Evolutionary conservation across 192 early-diverging fungal species (phyloP).

Genomic region (Spinellus fusiger): DNA sequence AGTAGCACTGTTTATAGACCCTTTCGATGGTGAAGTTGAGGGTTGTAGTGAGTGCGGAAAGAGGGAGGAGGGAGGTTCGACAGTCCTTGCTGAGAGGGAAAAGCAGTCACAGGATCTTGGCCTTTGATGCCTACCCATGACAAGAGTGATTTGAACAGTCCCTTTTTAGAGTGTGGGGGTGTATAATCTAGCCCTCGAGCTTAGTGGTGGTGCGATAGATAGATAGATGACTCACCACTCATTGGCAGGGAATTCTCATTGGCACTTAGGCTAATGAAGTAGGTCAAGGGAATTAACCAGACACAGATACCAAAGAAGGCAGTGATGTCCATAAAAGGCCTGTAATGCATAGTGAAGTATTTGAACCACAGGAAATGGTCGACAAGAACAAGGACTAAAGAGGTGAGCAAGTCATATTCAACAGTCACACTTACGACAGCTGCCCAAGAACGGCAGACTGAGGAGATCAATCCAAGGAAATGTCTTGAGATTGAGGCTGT

Average conservation of each 20-base stretch:
- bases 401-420: neutral
- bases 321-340: slow-evolving; percentile 75
- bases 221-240: slow-evolving; percentile 19
- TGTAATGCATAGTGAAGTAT: slow-evolving; percentile 72
- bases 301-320: slow-evolving; percentile 92
- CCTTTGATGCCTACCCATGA: slow-evolving; percentile 12
- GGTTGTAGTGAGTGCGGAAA: neutral
- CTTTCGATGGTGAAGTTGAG: neutral
- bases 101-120: slow-evolving; percentile 4
- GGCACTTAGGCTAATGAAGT: slow-evolving; percentile 91
- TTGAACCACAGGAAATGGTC: slow-evolving; percentile 96
- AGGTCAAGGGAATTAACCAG: slow-evolving; percentile 90
- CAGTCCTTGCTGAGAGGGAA: neutral
- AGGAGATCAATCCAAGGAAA: slow-evolving; percentile 83
- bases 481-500: slow-evolving; percentile 68
- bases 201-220: neutral
- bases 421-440: slow-evolving; percentile 59
- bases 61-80: neutral
- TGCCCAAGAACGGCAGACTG: slow-evolving; percentile 68
- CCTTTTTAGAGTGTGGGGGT: slow-evolving; percentile 22
- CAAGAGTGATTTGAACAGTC: slow-evolving; percentile 24
- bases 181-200: slow-evolving; percentile 6
- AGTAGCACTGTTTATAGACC: neutral
- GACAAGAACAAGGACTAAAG: slow-evolving; percentile 64
- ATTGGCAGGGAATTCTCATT: slow-evolving; percentile 77